phyloP scores from a whole-genome alignment of 2,329 filamentous ascomycete species.

The Gliomastix tumulicola region DNA sequence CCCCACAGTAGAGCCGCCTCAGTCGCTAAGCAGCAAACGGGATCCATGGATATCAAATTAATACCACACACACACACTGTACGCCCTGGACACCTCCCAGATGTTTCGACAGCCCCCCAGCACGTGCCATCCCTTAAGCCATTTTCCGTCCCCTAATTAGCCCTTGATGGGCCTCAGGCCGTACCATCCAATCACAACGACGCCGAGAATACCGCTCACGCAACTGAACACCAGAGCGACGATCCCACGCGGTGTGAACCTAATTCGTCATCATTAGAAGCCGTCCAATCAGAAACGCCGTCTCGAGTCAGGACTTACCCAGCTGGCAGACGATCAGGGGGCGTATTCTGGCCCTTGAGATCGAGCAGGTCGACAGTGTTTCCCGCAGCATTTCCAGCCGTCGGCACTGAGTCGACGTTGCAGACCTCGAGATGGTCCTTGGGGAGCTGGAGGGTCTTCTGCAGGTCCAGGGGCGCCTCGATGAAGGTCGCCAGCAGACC shows the following conservation, averaged over 20 bases:
- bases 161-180: conserved; percentile 30
- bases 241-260: conserved; percentile 64
- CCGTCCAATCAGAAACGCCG: no score
- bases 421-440: conserved; percentile 52
- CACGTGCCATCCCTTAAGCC: no score
- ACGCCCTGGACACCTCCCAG: no score
- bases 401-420: conserved; percentile 38
- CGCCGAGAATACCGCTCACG: conserved; percentile 60
- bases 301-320: conserved; percentile 41
- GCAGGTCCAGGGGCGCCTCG: conserved; percentile 56
- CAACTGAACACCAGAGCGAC: conserved; percentile 69
- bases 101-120: no score
- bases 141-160: no score
- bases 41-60: no score
- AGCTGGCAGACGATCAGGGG: conserved; percentile 49
- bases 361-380: conserved; percentile 60
- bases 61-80: no score
- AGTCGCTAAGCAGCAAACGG: no score
- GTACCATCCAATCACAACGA: conserved; percentile 61
- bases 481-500: conserved; percentile 61
- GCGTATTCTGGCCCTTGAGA: conserved; percentile 51
- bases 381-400: conserved; percentile 65
- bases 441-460: conserved; percentile 54
- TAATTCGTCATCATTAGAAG: no score
- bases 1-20: no score